A percentile compares a stretch with the other conserved stretches of the same genome.
These are phyloP conservation scores for Themeda triandra DNA, from an alignment of 176 grass and related monocot species.

Conservation along the genomic window DNA sequence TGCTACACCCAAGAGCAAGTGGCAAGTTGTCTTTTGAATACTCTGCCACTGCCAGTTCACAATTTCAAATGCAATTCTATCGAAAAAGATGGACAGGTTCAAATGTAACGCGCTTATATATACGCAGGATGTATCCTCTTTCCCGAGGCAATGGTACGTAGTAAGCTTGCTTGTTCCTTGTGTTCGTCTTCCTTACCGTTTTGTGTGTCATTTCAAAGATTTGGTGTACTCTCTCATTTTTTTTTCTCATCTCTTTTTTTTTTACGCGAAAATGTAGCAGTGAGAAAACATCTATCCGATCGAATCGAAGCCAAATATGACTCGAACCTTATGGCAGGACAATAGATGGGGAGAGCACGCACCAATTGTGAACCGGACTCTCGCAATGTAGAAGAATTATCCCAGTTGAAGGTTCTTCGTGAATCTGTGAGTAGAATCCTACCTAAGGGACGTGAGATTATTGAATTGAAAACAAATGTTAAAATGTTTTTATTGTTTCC, in stretches of 20 bases:
- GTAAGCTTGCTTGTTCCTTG: neutral
- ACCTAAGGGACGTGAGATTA: neutral
- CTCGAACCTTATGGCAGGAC: neutral
- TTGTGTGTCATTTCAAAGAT: neutral
- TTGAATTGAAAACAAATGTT: neutral
- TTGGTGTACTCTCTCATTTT: neutral
- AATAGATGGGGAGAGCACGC: neutral
- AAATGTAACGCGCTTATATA: neutral
- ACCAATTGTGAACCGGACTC: neutral
- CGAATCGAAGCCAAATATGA: neutral
- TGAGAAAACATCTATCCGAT: neutral
- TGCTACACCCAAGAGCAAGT: neutral
- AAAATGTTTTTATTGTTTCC: neutral
- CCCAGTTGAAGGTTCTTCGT: neutral
- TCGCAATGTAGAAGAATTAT: neutral
- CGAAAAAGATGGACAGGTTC: neutral
- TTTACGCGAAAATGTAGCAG: neutral
- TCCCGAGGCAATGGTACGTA: neutral
- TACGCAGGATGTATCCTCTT: neutral
- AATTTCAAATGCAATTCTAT: neutral
- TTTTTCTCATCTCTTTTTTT: neutral
- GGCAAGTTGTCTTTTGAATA: neutral
- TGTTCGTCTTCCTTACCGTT: neutral
- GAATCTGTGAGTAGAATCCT: neutral
- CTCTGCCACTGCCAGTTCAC: neutral